Base-by-base conservation (phyloP, 2,329 filamentous ascomycete species). In the Ophiostoma tasmaniense region DNA sequence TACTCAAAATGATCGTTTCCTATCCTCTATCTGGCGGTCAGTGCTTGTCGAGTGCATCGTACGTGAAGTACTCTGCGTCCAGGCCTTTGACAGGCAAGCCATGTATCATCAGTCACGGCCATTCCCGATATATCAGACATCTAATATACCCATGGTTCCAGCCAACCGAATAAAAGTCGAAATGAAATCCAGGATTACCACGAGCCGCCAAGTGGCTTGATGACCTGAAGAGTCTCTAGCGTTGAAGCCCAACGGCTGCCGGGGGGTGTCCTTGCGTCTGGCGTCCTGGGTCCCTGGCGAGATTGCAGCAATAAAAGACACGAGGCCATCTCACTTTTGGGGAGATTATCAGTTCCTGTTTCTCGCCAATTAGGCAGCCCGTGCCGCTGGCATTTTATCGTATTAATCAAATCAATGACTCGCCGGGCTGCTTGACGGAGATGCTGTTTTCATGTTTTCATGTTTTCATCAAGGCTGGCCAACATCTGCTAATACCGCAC, bases 291-390 rank as follows among this genome's bases (percentile, higher is more conserved):
- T 45, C 42, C n/a, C 50, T 55, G 50, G 20, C 11, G 52, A 61
- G 55, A 61, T 61, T 61, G 55, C 55, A 61, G 55, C 25, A 61
- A 61, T 61, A 61, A 61, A 59, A 59, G 52, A 33, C 55, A 30
- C 55, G 55, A 55, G 55, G 50, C 25, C 50, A 11, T 11, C 2
- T 55, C 17, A 55, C n/a, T 25, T 22, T 2, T 22, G n/a, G 10
- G 22, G 50, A 25, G 17, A 55, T 55, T 55, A 22, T 50, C 45
- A 50, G 17, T 17, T 45, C 17, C 3, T 45, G 17, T 20, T 20
- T 45, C 5, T 33, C 33, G 33, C 33, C 33, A 33, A 45, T 20
- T 45, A 45, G 42, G 42, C 42, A n/a, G 42, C 42, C 20, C 42
- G 42, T 20, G 17, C 42, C 42, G 42, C 42, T 7, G 42, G 42